These are phyloP conservation scores for Raphidocelis subcapitata DNA, from an alignment of 139 green algal species.

Conservation along the genomic window DNA sequence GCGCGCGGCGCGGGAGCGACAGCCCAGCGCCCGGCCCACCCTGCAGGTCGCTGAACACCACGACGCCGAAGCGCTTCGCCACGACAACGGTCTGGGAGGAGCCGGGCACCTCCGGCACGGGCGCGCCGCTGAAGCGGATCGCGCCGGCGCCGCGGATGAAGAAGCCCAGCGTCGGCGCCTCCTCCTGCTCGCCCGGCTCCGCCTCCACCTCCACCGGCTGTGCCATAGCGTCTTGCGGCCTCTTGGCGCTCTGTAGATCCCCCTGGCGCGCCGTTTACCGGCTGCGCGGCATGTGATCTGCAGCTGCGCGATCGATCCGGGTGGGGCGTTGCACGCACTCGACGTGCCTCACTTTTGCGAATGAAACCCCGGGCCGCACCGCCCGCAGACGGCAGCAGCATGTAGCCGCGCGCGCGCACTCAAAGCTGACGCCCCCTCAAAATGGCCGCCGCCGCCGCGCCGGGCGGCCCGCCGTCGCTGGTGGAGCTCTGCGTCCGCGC, in stretches of 20 bases:
- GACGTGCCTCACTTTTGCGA: too few species aligned
- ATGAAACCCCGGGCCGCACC: too few species aligned
- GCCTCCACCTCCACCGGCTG: not conserved
- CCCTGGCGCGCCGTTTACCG: too few species aligned
- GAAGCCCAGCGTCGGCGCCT: slow-evolving; percentile 18
- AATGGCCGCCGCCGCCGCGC: not conserved
- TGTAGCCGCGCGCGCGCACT: too few species aligned
- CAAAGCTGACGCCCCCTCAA: too few species aligned
- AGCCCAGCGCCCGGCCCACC: not conserved
- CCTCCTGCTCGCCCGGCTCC: not conserved
- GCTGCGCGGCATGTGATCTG: too few species aligned
- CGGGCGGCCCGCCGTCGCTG: not conserved
- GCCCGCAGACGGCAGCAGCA: too few species aligned
- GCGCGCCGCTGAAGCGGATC: slow-evolving; percentile 5
- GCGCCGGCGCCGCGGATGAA: slow-evolving; percentile 13
- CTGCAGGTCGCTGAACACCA: slow-evolving; percentile 9
- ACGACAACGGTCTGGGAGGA: slow-evolving; percentile 1
- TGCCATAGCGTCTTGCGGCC: not conserved
- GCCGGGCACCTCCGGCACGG: not conserved
- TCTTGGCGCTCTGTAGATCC: too few species aligned
- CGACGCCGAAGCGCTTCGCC: slow-evolving; percentile 19
- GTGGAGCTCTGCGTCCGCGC: too few species aligned
- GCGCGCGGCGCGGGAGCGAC: too few species aligned
- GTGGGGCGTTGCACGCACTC: too few species aligned
- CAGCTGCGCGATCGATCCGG: not conserved